Base-by-base conservation (phyloP, 495 filamentous ascomycete genomes). In the Lophiostoma macrostomum region DNA sequence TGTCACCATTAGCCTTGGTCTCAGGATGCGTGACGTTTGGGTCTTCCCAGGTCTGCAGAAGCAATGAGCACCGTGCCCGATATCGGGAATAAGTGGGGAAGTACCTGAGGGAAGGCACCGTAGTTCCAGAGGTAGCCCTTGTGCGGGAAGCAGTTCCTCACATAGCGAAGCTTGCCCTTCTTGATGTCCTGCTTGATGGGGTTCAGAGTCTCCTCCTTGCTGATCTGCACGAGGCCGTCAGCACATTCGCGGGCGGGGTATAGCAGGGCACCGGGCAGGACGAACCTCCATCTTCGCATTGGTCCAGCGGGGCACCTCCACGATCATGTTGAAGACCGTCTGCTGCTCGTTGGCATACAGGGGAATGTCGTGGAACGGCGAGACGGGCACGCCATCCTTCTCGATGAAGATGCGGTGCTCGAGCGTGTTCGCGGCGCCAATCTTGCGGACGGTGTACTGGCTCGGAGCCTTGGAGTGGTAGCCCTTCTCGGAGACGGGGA, bases 121-220 rank as follows among this genome's bases (percentile, higher is more conserved):
- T 99, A 99, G 81, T 97, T 99, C 94, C 94, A 99, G 60, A 97
- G 87, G 73, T 97, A 99, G 45, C 93, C 93, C 81, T 97, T 96
- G 83, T 99, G 94, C 60, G 93, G 93, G 82, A 99, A 99, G 83
- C 93, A 97, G 84, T 99, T 99, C 73, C 93, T 89, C 71, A 99
- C 94, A 71, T 83, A 99, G 61, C 93, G 88, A 54, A 97, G 91
- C 76, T 88, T 90, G 74, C 86, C 86, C 76, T 90, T 90, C 83
- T 90, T 90, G 65, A 80, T 74, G 71, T 90, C 86, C 72, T 90
- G 86, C 82, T 96, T 96, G 74, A 96, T 95, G 70, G 90, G 91
- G 79, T 95, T 95, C 64, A 96, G 86, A 70, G 86, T 81, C 72
- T 96, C 91, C 64, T 97, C 91, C 78, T 96, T 95, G 76, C 85